A percentile compares a stretch with the other conserved stretches of the same genome.
Evolutionary conservation across 2,329 filamentous ascomycete species (phyloP).

Genomic region (Aurifilum marmelostoma): DNA sequence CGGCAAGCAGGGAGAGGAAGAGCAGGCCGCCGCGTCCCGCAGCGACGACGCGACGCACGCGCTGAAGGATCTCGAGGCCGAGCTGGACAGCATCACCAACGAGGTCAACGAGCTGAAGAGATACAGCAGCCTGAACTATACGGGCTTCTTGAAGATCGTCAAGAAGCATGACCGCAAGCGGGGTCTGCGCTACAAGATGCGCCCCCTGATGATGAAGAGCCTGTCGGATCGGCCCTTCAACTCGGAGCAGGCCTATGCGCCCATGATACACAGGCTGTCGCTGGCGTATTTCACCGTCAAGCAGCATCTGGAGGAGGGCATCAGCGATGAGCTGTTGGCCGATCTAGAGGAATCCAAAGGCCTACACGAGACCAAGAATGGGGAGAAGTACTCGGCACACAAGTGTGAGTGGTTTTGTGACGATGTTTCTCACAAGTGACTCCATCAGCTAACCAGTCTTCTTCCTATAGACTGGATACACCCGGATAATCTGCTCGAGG

Average conservation of each 20-base stretch:
- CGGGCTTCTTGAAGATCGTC: conserved; percentile 94
- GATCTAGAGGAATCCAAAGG: conserved; percentile 24
- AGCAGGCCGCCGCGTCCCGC: conserved; percentile 44
- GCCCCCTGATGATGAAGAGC: conserved; percentile 90
- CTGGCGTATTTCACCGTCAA: conserved; percentile 95
- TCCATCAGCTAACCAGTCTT: conserved; percentile 37
- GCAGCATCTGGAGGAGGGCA: conserved; percentile 72
- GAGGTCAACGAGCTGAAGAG: conserved; percentile 93
- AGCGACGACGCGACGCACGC: conserved; percentile 52
- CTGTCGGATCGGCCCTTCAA: conserved; percentile 91
- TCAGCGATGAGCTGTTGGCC: conserved; percentile 28
- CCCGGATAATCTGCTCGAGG: conserved; percentile 90
- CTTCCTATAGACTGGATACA: conserved; percentile 96
- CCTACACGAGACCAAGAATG: conserved; percentile 56
- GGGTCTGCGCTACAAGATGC: conserved; percentile 82
- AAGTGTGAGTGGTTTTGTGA: conserved; percentile 68
- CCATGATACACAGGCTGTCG: conserved; percentile 86
- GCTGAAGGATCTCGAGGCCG: conserved; percentile 72
- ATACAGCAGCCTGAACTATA: conserved; percentile 96
- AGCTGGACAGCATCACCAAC: conserved; percentile 86
- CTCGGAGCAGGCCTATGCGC: conserved; percentile 85
- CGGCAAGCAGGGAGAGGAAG: conserved; percentile 33
- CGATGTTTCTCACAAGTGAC: neutral
- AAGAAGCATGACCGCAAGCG: conserved; percentile 99
- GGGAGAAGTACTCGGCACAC: conserved; percentile 79